Percentiles rank a stretch among this genome's conserved stretches.
These are phyloP conservation scores for Ricinus communis DNA, from an alignment of 345 rosid genomes.

Conservation along the genomic window DNA sequence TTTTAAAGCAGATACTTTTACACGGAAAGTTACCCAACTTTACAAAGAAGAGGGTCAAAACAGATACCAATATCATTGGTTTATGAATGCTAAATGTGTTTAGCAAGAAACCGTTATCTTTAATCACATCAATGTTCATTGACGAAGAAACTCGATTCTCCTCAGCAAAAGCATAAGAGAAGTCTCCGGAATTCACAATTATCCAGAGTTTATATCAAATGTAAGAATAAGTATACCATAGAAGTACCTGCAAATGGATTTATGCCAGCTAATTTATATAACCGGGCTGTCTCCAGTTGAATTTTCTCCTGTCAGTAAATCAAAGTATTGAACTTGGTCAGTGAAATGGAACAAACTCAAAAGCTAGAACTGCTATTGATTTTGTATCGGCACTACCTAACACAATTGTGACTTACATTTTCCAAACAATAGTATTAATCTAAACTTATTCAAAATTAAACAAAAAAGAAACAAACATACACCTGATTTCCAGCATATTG, in stretches of 20 bases:
- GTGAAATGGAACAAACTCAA: background rate
- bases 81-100: background rate
- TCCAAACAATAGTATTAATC: background rate
- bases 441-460: background rate
- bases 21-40: background rate
- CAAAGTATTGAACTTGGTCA: constrained; percentile 15
- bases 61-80: background rate
- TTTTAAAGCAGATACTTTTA: background rate
- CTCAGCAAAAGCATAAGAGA: background rate
- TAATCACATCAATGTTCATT: background rate
- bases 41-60: background rate
- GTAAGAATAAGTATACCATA: background rate
- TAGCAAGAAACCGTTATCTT: background rate
- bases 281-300: constrained; percentile 90
- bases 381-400: background rate
- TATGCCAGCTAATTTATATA: constrained; percentile 89
- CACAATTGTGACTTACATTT: background rate
- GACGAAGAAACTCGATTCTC: background rate
- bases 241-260: constrained; percentile 85
- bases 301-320: constrained; percentile 70
- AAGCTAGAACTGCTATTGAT: background rate
- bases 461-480: background rate
- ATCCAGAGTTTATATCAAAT: background rate
- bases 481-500: constrained; percentile 90
- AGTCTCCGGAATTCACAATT: background rate